Evolutionary conservation across 768 basidiomycete genomes (phyloP).

Genomic region (Trametes cubensis): DNA sequence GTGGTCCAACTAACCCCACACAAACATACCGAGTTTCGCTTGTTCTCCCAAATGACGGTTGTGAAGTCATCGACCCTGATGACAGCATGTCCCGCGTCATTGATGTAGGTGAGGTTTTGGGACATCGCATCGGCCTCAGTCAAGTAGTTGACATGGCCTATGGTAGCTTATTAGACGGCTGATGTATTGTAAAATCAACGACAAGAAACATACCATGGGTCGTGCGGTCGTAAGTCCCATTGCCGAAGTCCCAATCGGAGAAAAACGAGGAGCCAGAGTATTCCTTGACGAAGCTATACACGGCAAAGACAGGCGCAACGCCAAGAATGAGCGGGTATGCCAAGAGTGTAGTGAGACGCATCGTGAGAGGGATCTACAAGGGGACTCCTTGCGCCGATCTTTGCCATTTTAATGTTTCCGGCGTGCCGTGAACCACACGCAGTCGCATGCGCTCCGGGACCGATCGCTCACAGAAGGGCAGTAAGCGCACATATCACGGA

Average conservation of each 20-base stretch:
- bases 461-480: no score
- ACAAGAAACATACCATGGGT: slow-evolving; percentile 32
- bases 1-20: no score
- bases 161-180: slow-evolving; percentile 40
- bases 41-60: slow-evolving; percentile 52
- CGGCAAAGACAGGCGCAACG: background rate
- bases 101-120: slow-evolving; percentile 59
- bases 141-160: slow-evolving; percentile 67
- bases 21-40: slow-evolving; percentile 59
- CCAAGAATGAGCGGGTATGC: slow-evolving; percentile 7
- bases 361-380: background rate
- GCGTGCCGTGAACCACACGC: no score
- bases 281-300: slow-evolving; percentile 32
- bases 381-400: no score
- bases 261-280: slow-evolving; percentile 47
- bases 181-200: no score
- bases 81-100: slow-evolving; percentile 61
- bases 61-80: slow-evolving; percentile 74
- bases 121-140: slow-evolving; percentile 47
- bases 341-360: slow-evolving; percentile 10
- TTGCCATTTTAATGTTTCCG: no score
- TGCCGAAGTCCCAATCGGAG: slow-evolving; percentile 45
- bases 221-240: slow-evolving; percentile 39
- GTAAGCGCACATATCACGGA: no score
- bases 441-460: no score